Conservation (phyloP, 805 yeast genomes). For the Cyberlindnera misumaiensis region DNA sequence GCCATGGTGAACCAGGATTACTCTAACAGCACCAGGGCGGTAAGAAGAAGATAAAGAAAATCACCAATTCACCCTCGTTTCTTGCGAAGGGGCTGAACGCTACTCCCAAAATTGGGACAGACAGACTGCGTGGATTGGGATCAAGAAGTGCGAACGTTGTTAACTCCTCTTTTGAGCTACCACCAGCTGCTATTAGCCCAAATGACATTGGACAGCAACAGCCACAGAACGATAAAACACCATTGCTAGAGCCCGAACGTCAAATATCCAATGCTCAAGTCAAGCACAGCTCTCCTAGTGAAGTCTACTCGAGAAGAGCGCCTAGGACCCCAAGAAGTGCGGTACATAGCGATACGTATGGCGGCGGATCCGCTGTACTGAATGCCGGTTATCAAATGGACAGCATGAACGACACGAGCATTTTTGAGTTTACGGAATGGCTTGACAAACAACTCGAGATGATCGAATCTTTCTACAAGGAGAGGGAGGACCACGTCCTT, state of each 20-base stretch:
- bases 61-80: slow-evolving; percentile 14
- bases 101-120: slow-evolving; percentile 4
- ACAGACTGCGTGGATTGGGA: not conserved
- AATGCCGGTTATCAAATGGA: slow-evolving; percentile 11
- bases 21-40: slow-evolving; percentile 15
- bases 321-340: slow-evolving; percentile 1
- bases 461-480: slow-evolving; percentile 54
- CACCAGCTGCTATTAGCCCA: slow-evolving; percentile 21
- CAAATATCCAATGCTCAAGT: not conserved
- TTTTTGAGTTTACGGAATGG: slow-evolving; percentile 55
- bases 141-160: too few species aligned
- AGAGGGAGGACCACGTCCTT: slow-evolving; percentile 53
- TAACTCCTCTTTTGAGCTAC: slow-evolving; percentile 11
- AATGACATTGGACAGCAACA: not conserved
- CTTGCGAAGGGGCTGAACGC: slow-evolving; percentile 1
- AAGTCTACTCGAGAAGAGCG: not conserved
- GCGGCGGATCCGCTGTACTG: slow-evolving; percentile 12
- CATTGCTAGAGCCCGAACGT: slow-evolving; percentile 11
- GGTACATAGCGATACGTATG: slow-evolving; percentile 5
- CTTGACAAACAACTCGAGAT: slow-evolving; percentile 52
- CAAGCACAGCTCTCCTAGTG: not conserved
- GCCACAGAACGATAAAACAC: slow-evolving; percentile 19
- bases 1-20: not conserved
- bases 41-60: slow-evolving; percentile 24
- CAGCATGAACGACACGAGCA: slow-evolving; percentile 29